phyloP scores from a whole-genome alignment of 768 basidiomycete species.

The Tremella fuciformis region DNA sequence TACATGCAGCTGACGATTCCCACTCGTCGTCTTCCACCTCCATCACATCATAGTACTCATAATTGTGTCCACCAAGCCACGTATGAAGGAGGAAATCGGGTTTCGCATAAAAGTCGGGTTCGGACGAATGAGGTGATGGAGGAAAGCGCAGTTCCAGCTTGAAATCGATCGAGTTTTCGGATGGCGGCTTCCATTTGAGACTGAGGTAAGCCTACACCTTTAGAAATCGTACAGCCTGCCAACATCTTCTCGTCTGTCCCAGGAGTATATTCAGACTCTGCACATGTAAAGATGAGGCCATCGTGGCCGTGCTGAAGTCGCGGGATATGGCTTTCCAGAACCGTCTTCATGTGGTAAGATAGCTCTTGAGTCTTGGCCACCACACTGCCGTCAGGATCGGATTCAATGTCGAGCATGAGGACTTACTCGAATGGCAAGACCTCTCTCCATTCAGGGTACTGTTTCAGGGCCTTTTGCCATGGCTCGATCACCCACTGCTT shows the following conservation, averaged over 20 bases:
- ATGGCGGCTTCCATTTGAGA: slow-evolving; percentile 97
- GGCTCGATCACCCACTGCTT: slow-evolving; percentile 79
- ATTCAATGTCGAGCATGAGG: neutral
- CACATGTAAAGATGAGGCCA: slow-evolving; percentile 93
- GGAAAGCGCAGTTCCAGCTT: slow-evolving; percentile 93
- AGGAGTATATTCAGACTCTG: slow-evolving; percentile 70
- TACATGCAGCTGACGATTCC: slow-evolving; percentile 66
- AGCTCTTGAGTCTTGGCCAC: slow-evolving; percentile 80
- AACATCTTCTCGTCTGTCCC: slow-evolving; percentile 90
- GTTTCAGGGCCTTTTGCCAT: slow-evolving; percentile 65
- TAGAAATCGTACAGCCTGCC: too few relatives aligned
- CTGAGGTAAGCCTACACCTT: slow-evolving; percentile 56
- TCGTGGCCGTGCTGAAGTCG: slow-evolving; percentile 86
- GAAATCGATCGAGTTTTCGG: slow-evolving; percentile 97
- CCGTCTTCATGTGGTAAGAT: slow-evolving; percentile 82
- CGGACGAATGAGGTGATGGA: slow-evolving; percentile 58
- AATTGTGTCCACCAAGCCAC: slow-evolving; percentile 69
- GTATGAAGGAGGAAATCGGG: slow-evolving; percentile 79
- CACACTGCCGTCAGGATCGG: slow-evolving; percentile 59
- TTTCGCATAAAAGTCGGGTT: slow-evolving; percentile 78
- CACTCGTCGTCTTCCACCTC: slow-evolving; percentile 84
- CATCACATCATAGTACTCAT: slow-evolving; percentile 82
- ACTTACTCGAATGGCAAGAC: slow-evolving; percentile 79
- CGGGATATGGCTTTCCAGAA: slow-evolving; percentile 80
- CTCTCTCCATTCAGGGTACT: slow-evolving; percentile 66